Evolutionary conservation across 1,284 basidiomycete species (phyloP), one percentile per base, ranked within the genome.

Genomic region (Kwoniella shivajii): DNA sequence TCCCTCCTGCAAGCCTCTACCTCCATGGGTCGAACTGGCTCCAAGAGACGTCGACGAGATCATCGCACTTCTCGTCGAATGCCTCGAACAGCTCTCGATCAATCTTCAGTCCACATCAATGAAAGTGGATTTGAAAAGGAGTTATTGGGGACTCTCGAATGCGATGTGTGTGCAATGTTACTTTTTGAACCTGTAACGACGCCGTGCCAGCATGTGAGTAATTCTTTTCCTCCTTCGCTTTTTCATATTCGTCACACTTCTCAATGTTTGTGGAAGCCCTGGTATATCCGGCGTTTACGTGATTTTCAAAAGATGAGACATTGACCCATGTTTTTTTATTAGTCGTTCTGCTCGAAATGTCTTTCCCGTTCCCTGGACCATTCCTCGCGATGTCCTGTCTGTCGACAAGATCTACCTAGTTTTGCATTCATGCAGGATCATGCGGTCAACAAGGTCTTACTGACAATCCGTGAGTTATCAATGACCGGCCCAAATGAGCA

Each of bases 271-370:
- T n/a, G n/a, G n/a, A n/a, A n/a, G n/a, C n/a, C n/a, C 31, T 22
- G 36, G 30, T 26, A 44, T 16, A 38, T 33, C 14, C 39, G 16
- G n/a, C 34, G 29, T 30, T 34, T 51, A 30, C 36, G 24, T 38
- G 26, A 38, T 48, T 36, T 18, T 22, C 22, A 11, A 24, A 46
- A 50, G 9, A 38, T 18, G 24, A 26, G 34, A 31, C 11, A 29
- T 48, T 36, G 44, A 50, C 39, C 6, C 14, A 7, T 37, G 3
- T 14, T 36, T 20, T 18, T 27, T 43, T 13, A 13, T 27, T 36
- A 92, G 88, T 94, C 93, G 0, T 97, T 94, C 77, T 97, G 95
- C 75, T 82, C 84, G 11, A 85, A 85, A 66, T 98, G 93, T 78
- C 84, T 98, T 26, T 86, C 90, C 55, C 86, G 93, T 45, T 88